Conservation (phyloP, 2,329 filamentous ascomycete genomes). For the Clarireedia paspali region DNA sequence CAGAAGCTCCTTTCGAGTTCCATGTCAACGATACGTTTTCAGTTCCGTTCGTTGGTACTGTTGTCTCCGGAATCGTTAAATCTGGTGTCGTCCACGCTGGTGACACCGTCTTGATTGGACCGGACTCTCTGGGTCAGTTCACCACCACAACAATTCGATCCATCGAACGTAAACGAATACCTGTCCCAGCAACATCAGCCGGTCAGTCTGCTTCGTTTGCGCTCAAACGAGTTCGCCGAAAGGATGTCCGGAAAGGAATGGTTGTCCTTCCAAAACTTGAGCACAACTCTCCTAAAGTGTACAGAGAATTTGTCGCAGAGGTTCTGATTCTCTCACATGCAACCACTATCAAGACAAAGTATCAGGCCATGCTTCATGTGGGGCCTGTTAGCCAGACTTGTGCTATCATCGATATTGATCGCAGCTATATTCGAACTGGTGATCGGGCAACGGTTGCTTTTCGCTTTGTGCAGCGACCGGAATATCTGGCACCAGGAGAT, state of each 20-base stretch:
- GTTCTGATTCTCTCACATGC: constrained; percentile 93
- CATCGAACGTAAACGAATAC: constrained; percentile 89
- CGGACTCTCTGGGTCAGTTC: constrained; percentile 86
- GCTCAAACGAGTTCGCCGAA: constrained; percentile 75
- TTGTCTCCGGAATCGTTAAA: constrained; percentile 90
- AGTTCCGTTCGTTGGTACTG: constrained; percentile 92
- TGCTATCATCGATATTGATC: constrained; percentile 93
- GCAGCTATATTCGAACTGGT: constrained; percentile 89
- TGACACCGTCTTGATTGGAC: constrained; percentile 83
- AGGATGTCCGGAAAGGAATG: constrained; percentile 96
- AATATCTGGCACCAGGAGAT: constrained; percentile 85
- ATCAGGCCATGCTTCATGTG: constrained; percentile 97
- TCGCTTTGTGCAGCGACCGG: constrained; percentile 86
- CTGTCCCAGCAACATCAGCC: constrained; percentile 78
- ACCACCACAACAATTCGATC: constrained; percentile 78
- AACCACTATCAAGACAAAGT: constrained; percentile 93
- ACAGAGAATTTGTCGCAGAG: constrained; percentile 73
- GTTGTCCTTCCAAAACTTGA: constrained; percentile 84
- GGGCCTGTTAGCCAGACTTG: constrained; percentile 93
- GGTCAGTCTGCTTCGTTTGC: constrained; percentile 93
- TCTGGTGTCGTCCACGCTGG: constrained; percentile 80
- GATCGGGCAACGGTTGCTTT: constrained; percentile 94
- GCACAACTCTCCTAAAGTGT: constrained; percentile 61
- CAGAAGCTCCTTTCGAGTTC: constrained; percentile 84
- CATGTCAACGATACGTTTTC: constrained; percentile 97